phyloP scores from a whole-genome alignment of 2,329 filamentous ascomycete species.

The Fusarium sp. region DNA sequence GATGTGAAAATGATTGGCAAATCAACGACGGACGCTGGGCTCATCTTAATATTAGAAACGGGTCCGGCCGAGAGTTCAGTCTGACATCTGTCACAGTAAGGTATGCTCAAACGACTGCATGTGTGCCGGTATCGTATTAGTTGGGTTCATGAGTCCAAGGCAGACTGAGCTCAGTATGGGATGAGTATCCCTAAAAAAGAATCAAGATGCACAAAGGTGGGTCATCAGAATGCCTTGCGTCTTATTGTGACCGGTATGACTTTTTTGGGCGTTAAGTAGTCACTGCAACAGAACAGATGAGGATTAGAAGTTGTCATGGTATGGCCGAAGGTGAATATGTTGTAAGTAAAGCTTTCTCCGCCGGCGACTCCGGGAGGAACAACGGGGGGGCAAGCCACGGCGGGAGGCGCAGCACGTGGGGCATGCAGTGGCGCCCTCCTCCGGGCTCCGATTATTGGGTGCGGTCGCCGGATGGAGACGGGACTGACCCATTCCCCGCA shows the following conservation, averaged over 20 bases:
- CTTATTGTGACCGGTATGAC: slow-evolving; percentile 1
- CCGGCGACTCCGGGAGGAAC: slow-evolving; percentile 43
- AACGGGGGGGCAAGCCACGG: slow-evolving; percentile 44
- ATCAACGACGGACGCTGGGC: slow-evolving; percentile 8
- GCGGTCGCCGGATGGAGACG: not conserved
- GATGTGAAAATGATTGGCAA: slow-evolving; percentile 22
- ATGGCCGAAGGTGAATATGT: slow-evolving; percentile 17
- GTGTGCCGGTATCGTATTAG: slow-evolving; percentile 18
- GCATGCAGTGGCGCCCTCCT: slow-evolving; percentile 38
- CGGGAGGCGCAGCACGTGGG: slow-evolving; percentile 46
- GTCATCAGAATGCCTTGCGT: slow-evolving; percentile 21
- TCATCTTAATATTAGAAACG: slow-evolving; percentile 22
- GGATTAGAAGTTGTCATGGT: slow-evolving; percentile 38
- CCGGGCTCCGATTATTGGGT: slow-evolving; percentile 34
- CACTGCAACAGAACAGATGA: slow-evolving; percentile 42
- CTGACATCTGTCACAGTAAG: slow-evolving; percentile 9
- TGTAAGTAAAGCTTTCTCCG: slow-evolving; percentile 36
- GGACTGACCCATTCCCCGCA: slow-evolving; percentile 12
- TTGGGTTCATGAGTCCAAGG: slow-evolving; percentile 27
- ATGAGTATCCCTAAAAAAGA: slow-evolving; percentile 11
- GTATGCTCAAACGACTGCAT: slow-evolving; percentile 3
- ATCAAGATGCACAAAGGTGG: slow-evolving; percentile 22
- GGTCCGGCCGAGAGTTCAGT: slow-evolving; percentile 27
- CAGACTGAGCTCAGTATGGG: slow-evolving; percentile 20
- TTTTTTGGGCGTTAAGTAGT: slow-evolving; percentile 16